A percentile compares a stretch with the other conserved stretches of the same genome.
Conservation (phyloP, 805 yeast species). For the Saccharomyces mikatae region DNA sequence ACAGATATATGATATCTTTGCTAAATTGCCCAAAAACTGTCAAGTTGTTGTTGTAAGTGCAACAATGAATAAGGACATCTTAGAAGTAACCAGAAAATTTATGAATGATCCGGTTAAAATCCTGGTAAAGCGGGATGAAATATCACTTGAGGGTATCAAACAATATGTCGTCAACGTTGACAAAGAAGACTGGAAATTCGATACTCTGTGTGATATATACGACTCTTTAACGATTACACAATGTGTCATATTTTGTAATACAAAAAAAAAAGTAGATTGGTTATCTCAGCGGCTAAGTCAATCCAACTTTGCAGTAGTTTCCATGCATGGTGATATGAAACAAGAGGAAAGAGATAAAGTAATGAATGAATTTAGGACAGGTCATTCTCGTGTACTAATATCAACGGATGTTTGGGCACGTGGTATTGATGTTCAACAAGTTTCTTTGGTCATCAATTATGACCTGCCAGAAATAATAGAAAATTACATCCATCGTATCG, state of each 20-base stretch:
- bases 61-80: constrained; percentile 86
- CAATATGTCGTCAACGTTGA: constrained; percentile 89
- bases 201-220: constrained; percentile 87
- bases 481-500: constrained; percentile 94
- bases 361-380: constrained; percentile 93
- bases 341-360: constrained; percentile 90
- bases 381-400: constrained; percentile 85
- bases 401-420: constrained; percentile 95
- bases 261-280: constrained; percentile 89
- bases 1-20: constrained; percentile 90
- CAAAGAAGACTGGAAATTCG: constrained; percentile 90
- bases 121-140: constrained; percentile 89
- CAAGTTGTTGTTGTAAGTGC: constrained; percentile 95
- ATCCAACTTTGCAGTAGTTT: constrained; percentile 81
- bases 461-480: constrained; percentile 86
- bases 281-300: constrained; percentile 65
- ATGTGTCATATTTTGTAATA: constrained; percentile 96
- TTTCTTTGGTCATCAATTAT: constrained; percentile 87
- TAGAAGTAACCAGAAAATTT: constrained; percentile 84
- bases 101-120: constrained; percentile 93
- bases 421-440: constrained; percentile 97
- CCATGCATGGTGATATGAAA: constrained; percentile 94
- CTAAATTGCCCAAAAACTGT: constrained; percentile 75
- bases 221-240: constrained; percentile 94
- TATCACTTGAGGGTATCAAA: constrained; percentile 90